Conservation (phyloP, 1,284 basidiomycete species). For the Fomitopsis betulina region DNA sequence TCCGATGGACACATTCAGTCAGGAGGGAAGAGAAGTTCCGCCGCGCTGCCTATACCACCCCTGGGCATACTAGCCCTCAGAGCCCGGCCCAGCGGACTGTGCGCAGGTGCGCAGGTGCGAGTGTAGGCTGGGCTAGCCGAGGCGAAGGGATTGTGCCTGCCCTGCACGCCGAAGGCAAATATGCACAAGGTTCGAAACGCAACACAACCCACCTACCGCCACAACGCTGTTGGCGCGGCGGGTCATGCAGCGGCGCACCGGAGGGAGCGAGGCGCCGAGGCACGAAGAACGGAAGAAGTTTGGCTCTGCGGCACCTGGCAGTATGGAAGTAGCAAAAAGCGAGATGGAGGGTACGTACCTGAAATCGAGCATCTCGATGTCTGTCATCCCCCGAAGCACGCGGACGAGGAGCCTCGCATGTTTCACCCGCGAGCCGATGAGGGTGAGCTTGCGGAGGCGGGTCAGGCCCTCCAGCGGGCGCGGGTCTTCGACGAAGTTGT, state of each 20-base stretch:
- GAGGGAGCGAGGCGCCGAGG: not conserved
- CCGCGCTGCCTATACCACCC: not conserved
- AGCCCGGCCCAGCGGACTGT: not conserved
- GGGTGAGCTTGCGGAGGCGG: conserved; percentile 76
- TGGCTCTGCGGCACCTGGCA: not conserved
- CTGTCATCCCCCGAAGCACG: conserved; percentile 65
- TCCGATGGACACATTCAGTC: conserved; percentile 19
- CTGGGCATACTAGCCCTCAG: not conserved
- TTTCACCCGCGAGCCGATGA: conserved; percentile 81
- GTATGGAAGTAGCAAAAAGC: not conserved
- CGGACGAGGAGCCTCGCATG: conserved; percentile 67
- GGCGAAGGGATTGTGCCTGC: not conserved
- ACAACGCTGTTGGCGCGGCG: not conserved
- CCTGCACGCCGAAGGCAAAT: not conserved
- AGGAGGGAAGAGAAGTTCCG: conserved; percentile 6
- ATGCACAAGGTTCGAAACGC: not conserved
- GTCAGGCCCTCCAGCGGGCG: conserved; percentile 66
- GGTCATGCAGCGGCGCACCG: not conserved
- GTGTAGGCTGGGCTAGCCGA: not conserved
- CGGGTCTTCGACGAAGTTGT: conserved; percentile 84
- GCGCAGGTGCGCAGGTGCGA: not conserved
- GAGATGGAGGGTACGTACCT: conserved; percentile 51
- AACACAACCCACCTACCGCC: not conserved
- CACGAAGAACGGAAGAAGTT: not conserved
- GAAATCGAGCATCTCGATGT: conserved; percentile 86